phyloP scores from a whole-genome alignment of 306 rosid species.

The Coriaria nepalensis region DNA sequence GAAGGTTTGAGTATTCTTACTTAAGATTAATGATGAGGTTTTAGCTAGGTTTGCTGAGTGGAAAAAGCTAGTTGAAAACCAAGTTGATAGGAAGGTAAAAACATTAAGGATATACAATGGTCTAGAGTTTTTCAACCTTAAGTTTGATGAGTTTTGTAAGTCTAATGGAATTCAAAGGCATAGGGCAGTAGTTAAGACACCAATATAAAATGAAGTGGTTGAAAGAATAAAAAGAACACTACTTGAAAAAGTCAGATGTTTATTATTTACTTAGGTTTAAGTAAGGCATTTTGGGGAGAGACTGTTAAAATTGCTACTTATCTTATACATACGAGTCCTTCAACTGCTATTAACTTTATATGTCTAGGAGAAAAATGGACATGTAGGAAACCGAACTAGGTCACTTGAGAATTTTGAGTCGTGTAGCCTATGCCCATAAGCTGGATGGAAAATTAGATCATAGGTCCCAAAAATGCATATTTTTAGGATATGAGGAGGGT shows the following conservation, averaged over 20 bases:
- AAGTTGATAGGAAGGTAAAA: not conserved
- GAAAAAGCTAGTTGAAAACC: not conserved
- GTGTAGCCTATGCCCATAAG: too few relatives aligned
- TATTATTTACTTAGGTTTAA: not conserved
- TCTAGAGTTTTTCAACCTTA: not conserved
- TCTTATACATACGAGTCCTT: too few relatives aligned
- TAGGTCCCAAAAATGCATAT: too few relatives aligned
- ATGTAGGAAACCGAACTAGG: too few relatives aligned
- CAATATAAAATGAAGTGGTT: slow-evolving; percentile 1
- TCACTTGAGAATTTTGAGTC: too few relatives aligned
- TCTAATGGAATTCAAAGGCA: not conserved
- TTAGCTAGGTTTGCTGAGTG: not conserved
- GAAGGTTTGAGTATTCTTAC: not conserved
- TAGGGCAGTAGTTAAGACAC: not conserved
- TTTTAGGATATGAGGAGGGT: too few relatives aligned
- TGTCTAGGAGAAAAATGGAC: too few relatives aligned
- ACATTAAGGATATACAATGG: not conserved
- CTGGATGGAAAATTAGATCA: too few relatives aligned
- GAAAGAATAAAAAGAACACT: not conserved
- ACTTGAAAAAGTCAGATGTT: not conserved
- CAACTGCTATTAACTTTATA: too few relatives aligned
- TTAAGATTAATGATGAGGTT: too few relatives aligned
- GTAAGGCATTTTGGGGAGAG: too few relatives aligned
- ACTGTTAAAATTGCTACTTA: too few relatives aligned
- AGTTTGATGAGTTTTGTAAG: not conserved